Evolutionary conservation across 2,329 filamentous ascomycete genomes (phyloP).

Genomic region (Scleromitrula shiraiana): DNA sequence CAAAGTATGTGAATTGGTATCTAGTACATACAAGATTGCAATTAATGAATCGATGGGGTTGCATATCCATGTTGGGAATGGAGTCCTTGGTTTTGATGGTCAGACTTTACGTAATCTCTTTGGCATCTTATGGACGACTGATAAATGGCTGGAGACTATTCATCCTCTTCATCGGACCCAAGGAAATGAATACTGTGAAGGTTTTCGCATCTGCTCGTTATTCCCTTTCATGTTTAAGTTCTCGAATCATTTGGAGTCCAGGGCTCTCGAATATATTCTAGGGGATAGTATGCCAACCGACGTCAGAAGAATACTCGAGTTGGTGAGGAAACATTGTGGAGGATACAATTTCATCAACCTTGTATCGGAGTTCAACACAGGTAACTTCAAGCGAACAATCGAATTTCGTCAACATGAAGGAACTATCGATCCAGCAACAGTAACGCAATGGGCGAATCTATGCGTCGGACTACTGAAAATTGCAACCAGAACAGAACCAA

Average conservation of each 20-base stretch:
- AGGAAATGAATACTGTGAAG: neutral
- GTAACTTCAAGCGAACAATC: constrained; percentile 14
- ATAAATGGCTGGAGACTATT: constrained; percentile 23
- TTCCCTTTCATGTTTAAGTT: neutral
- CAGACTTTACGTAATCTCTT: constrained; percentile 26
- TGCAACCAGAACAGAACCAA: neutral
- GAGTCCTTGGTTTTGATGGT: constrained; percentile 18
- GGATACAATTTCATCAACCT: constrained; percentile 2
- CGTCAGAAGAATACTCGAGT: neutral
- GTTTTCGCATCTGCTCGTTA: neutral
- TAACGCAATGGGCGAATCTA: constrained; percentile 16
- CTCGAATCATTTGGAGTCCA: neutral
- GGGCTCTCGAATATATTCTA: neutral
- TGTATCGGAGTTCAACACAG: neutral
- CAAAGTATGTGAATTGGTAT: constrained; percentile 8
- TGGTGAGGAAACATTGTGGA: neutral
- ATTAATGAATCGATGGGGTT: constrained; percentile 22
- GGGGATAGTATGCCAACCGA: neutral
- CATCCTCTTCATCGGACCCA: constrained; percentile 15
- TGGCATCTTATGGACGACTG: constrained; percentile 23
- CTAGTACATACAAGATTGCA: constrained; percentile 15
- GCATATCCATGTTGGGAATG: constrained; percentile 31
- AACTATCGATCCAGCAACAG: constrained; percentile 10
- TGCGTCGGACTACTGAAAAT: constrained; percentile 11
- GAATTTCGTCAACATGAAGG: constrained; percentile 25